These are phyloP conservation scores for Citrus hindsii DNA, from an alignment of 345 rosid species.

Conservation along the genomic window DNA sequence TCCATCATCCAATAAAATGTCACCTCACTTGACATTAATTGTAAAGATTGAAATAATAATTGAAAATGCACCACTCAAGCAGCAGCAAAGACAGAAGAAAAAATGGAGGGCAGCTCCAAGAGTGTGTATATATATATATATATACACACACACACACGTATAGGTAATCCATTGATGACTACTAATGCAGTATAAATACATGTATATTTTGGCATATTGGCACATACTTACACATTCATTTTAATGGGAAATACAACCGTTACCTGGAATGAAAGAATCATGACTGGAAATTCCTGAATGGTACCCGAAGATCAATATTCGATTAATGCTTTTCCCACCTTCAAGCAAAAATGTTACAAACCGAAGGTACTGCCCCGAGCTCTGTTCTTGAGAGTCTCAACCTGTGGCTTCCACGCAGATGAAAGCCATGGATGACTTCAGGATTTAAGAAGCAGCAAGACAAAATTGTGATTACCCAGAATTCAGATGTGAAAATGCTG, in stretches of 20 bases:
- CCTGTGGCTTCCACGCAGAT: background rate
- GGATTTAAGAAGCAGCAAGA: constrained; percentile 1
- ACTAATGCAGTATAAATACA: constrained; percentile 22
- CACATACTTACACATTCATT: constrained; percentile 27
- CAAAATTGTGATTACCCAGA: constrained; percentile 27
- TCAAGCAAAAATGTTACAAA: background rate
- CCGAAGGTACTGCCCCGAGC: background rate
- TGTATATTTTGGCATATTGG: background rate
- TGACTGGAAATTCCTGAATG: background rate
- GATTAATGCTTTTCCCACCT: background rate
- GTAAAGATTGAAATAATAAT: no score
- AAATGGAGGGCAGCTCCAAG: background rate
- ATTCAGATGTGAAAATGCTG: background rate
- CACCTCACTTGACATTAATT: no score
- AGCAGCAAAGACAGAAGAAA: background rate
- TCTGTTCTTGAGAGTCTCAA: background rate
- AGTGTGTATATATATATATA: background rate
- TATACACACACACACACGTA: no score
- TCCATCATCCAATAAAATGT: no score
- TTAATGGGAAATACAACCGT: background rate
- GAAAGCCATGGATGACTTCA: background rate
- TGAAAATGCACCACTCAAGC: no score
- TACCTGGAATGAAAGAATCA: constrained; percentile 11
- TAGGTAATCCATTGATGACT: constrained; percentile 22
- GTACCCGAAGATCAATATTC: background rate